Conservation (phyloP, 164 flowering plant species). For the Nelumbo lutea region DNA sequence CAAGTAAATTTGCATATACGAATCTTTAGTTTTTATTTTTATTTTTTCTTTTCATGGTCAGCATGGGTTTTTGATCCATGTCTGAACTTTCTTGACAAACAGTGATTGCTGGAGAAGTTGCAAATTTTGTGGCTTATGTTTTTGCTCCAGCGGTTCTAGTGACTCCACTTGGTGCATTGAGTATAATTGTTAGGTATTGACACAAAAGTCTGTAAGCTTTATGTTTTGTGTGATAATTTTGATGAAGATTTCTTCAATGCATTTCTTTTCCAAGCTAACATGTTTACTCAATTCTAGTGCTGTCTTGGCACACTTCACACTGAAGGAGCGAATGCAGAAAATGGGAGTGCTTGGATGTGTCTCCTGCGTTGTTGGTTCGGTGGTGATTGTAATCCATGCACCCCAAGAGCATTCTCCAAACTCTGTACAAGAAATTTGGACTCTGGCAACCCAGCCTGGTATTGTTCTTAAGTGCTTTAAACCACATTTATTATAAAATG, state of each 20-base stretch:
- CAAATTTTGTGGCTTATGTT: constrained; percentile 87
- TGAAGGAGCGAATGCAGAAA: constrained; percentile 71
- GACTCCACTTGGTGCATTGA: constrained; percentile 89
- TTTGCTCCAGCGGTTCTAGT: constrained; percentile 94
- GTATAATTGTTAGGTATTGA: constrained; percentile 78
- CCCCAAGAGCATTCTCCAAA: constrained; percentile 75
- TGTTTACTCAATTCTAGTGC: constrained; percentile 49
- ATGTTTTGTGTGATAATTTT: background rate
- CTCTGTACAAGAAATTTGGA: constrained; percentile 85
- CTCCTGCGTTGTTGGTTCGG: constrained; percentile 89
- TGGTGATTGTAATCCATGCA: constrained; percentile 90
- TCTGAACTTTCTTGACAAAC: constrained; percentile 15
- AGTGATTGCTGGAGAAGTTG: constrained; percentile 93
- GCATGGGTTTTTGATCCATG: constrained; percentile 3
- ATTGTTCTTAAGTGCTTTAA: background rate
- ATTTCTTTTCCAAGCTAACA: constrained; percentile 11
- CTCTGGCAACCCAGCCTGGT: constrained; percentile 87
- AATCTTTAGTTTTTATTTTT: background rate
- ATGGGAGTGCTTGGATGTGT: constrained; percentile 82
- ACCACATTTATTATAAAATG: background rate
- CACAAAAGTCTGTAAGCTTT: background rate
- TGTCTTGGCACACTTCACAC: constrained; percentile 77
- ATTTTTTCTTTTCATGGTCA: constrained; percentile 4
- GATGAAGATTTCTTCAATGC: background rate
- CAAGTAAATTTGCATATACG: constrained; percentile 1